Evolutionary conservation across 179 eudicot species (phyloP).

Genomic region (Gypsophila paniculata): DNA sequence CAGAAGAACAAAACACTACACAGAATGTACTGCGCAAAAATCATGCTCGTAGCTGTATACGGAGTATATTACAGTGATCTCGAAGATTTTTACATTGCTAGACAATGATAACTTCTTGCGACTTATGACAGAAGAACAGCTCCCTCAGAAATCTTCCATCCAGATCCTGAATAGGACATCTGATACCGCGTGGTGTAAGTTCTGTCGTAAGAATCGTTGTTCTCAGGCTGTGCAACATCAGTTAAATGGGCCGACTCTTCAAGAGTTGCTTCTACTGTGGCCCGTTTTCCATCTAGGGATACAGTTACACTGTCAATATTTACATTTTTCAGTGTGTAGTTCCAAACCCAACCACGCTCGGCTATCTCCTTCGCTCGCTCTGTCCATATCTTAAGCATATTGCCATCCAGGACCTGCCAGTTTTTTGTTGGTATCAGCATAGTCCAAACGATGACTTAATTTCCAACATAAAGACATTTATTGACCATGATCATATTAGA

Average conservation of each 20-base stretch:
- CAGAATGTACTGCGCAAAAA: neutral
- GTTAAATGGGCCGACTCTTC: slow-evolving; percentile 74
- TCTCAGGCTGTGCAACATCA: slow-evolving; percentile 59
- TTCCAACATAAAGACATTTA: too few species aligned
- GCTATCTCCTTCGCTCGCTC: slow-evolving; percentile 74
- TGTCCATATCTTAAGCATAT: slow-evolving; percentile 83
- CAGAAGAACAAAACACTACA: neutral
- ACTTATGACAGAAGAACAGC: slow-evolving; percentile 75
- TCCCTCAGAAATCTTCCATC: slow-evolving; percentile 93
- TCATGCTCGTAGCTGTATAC: neutral
- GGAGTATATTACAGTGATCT: neutral
- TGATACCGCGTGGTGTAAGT: slow-evolving; percentile 89
- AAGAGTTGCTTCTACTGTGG: slow-evolving; percentile 82
- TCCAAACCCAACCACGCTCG: slow-evolving; percentile 85
- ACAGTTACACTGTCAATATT: slow-evolving; percentile 83
- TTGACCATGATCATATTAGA: too few species aligned
- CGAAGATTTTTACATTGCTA: slow-evolving; percentile 26
- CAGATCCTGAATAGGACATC: slow-evolving; percentile 50
- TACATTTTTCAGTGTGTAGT: slow-evolving; percentile 52
- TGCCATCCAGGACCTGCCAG: slow-evolving; percentile 78
- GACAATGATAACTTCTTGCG: neutral
- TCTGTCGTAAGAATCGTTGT: slow-evolving; percentile 65
- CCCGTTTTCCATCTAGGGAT: slow-evolving; percentile 71
- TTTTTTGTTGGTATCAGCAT: slow-evolving; percentile 10
- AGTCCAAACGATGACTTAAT: neutral